Conservation (phyloP, 2,329 filamentous ascomycete species). For the Diaporthe destruens region DNA sequence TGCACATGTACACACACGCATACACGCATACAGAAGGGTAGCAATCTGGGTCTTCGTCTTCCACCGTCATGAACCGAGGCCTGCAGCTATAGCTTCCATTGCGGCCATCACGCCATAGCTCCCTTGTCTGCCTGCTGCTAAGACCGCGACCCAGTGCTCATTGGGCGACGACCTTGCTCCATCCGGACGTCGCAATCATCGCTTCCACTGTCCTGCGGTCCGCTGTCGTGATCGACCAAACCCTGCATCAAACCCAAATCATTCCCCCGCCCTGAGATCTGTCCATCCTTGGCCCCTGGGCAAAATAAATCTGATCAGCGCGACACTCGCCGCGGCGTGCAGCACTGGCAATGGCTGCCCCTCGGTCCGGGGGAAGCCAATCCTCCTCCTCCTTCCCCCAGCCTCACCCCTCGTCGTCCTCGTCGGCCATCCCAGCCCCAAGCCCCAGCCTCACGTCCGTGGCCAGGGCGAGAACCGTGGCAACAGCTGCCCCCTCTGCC, state of each 20-base stretch:
- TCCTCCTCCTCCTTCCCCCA: constrained; percentile 5
- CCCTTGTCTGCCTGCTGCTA: constrained; percentile 17
- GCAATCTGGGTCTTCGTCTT: neutral
- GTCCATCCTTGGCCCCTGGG: neutral
- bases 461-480: constrained; percentile 14
- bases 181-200: constrained; percentile 26
- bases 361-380: constrained; percentile 17
- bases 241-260: constrained; percentile 8
- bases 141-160: constrained; percentile 15
- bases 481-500: constrained; percentile 12
- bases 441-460: constrained; percentile 8
- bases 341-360: constrained; percentile 7
- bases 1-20: neutral
- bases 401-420: neutral
- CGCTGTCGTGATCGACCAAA: constrained; percentile 15
- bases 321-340: neutral
- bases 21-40: no score
- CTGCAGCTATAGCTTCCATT: constrained; percentile 12
- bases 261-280: neutral
- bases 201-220: constrained; percentile 3
- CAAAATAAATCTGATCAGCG: neutral
- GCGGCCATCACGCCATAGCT: neutral
- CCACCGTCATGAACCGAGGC: constrained; percentile 25
- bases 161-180: constrained; percentile 7
- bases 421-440: constrained; percentile 16